A percentile compares a stretch with the other conserved stretches of the same genome.
Conservation (phyloP, 2,329 filamentous ascomycete genomes). For the Exutisphaerella laricina region DNA sequence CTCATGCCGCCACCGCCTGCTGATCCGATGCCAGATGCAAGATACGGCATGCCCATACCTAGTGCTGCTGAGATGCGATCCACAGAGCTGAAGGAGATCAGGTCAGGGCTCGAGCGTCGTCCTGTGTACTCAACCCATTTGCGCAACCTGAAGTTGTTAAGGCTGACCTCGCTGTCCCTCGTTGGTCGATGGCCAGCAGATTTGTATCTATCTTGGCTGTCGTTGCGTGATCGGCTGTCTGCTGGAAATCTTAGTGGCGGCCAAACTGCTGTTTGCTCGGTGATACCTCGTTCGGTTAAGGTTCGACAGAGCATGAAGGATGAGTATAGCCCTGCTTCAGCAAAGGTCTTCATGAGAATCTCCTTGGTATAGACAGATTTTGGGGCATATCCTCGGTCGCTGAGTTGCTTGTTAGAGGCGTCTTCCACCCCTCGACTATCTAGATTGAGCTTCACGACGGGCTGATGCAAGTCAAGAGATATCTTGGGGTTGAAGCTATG, state of each 20-base stretch:
- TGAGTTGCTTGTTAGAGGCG: conserved; percentile 17
- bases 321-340: conserved; percentile 50
- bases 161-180: conserved; percentile 55
- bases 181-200: conserved; percentile 47
- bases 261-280: conserved; percentile 54
- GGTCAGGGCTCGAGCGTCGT: conserved; percentile 27
- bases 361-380: conserved; percentile 44
- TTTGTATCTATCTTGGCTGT: conserved; percentile 41
- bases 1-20: conserved; percentile 37
- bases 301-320: conserved; percentile 62
- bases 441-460: conserved; percentile 49
- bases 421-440: conserved; percentile 22
- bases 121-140: conserved; percentile 65
- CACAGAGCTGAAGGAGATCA: conserved; percentile 25
- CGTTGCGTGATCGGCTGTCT: conserved; percentile 50
- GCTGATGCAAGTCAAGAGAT: conserved; percentile 67
- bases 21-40: conserved; percentile 19
- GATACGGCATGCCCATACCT: conserved; percentile 27
- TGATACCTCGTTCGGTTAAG: conserved; percentile 40
- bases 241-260: conserved; percentile 68
- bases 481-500: conserved; percentile 67
- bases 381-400: conserved; percentile 15
- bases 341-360: conserved; percentile 44
- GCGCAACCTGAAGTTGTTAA: conserved; percentile 66
- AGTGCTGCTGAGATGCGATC: conserved; percentile 23